Conservation (phyloP, 73 alveolate genomes). For the Paramecium bursaria region DNA sequence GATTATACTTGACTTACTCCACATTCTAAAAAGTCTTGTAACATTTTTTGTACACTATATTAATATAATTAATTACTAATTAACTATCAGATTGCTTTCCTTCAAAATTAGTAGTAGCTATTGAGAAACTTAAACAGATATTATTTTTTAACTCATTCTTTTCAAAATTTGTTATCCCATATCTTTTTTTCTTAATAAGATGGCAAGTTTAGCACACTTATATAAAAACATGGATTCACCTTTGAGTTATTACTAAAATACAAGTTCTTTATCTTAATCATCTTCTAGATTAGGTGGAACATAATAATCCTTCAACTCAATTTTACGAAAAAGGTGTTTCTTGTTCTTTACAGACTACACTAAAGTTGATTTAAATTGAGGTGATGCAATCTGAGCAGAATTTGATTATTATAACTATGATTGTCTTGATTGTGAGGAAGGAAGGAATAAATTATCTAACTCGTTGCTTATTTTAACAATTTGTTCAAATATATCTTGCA, state of each 20-base stretch:
- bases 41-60: slow-evolving; percentile 1
- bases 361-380: too few relatives aligned
- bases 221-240: slow-evolving; percentile 35
- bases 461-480: too few relatives aligned
- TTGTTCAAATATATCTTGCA: too few relatives aligned
- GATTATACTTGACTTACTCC: slow-evolving; percentile 3
- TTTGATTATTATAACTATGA: too few relatives aligned
- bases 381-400: too few relatives aligned
- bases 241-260: background rate
- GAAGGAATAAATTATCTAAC: too few relatives aligned
- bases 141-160: background rate
- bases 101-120: background rate
- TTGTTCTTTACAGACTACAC: too few relatives aligned
- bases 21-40: slow-evolving; percentile 44
- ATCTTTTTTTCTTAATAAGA: slow-evolving; percentile 8
- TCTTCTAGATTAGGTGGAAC: too few relatives aligned
- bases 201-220: slow-evolving; percentile 46
- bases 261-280: slow-evolving; percentile 21
- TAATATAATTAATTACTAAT: background rate
- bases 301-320: too few relatives aligned
- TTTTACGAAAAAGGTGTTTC: too few relatives aligned
- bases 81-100: background rate
- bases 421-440: too few relatives aligned
- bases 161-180: background rate
- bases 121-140: slow-evolving; percentile 41